Base-by-base conservation (phyloP, 371 early-diverging fungal species). In the Mucor mucedo region DNA sequence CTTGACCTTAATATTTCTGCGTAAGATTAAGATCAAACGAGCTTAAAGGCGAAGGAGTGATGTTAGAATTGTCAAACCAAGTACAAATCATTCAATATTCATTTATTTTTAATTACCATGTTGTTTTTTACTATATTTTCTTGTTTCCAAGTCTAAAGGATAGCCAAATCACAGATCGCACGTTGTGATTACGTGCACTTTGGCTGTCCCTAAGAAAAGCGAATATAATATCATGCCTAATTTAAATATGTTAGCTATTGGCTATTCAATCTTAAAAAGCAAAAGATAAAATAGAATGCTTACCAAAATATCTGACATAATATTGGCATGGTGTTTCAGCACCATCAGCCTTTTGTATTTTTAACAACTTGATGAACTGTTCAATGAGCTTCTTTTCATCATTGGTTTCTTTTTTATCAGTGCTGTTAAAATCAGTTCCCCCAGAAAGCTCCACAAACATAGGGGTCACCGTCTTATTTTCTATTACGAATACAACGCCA, bases 401-500 rank as follows among this genome's bases (percentile, higher is more conserved):
- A 60, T 54, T 32, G 5, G 16, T 21, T 55, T 42, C 56, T 52
- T 60, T 60, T 49, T 60, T 54, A 56, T 55, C 44, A 50, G 45
- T 44, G 38, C 50, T 60, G 33, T 60, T 66, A 13, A 49, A 60
- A 35, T 49, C 14, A 45, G 42, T 56, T 50, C 60, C 56, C 1
- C 56, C 60, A 60, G 57, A 60, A 30, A 66, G 56, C 27, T 60
- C 66, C 44, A 66, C 45, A 56, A 66, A 56, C 33, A 66, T 29
- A 32, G 66, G 56, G 13, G 65, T 56, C 10, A 56, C 49, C 38
- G 30, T 42, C 58, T 66, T 60, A 50, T 56, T 66, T 47, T 50
- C 54, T 45, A 60, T 55, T 55, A 56, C 2, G n/a, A 66, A 60
- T 56, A 47, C 60, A 52, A 66, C 52, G 27, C 56, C 60, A 52